These are phyloP conservation scores for Trichoderma atroviride DNA, from an alignment of 2,329 filamentous ascomycete species.

Conservation along the genomic window DNA sequence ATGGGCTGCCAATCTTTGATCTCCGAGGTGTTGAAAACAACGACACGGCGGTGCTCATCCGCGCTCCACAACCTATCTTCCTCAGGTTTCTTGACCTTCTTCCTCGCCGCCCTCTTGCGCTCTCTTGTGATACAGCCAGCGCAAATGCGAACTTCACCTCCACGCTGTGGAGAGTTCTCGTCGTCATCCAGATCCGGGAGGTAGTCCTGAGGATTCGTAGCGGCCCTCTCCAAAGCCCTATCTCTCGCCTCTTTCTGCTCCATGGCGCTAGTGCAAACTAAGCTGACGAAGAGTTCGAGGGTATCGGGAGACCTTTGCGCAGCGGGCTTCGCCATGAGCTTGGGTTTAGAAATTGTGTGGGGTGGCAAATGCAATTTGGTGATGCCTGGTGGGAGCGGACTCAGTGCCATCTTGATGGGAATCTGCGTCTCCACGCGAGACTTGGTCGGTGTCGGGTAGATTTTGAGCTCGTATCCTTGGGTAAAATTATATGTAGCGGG, in stretches of 20 bases:
- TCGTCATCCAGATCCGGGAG: conserved; percentile 55
- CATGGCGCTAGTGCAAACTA: conserved; percentile 94
- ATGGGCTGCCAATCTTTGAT: conserved; percentile 79
- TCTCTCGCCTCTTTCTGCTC: conserved; percentile 66
- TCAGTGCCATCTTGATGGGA: conserved; percentile 78
- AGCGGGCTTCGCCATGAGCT: conserved; percentile 75
- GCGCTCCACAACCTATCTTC: conserved; percentile 86
- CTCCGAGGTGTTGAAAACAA: conserved; percentile 90
- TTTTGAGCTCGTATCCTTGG: conserved; percentile 52
- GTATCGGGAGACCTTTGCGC: conserved; percentile 70
- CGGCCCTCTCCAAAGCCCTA: conserved; percentile 65
- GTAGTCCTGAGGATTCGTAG: conserved; percentile 44
- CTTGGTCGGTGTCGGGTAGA: conserved; percentile 72
- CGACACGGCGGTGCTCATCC: conserved; percentile 77
- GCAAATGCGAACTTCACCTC: conserved; percentile 93
- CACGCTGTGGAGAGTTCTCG: conserved; percentile 75
- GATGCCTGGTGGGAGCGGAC: conserved; percentile 72
- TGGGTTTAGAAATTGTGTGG: conserved; percentile 92
- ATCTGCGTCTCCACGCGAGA: conserved; percentile 97
- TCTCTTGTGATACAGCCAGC: conserved; percentile 88
- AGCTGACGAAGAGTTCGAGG: conserved; percentile 75
- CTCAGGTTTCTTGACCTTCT: conserved; percentile 90
- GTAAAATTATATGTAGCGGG: conserved; percentile 37
- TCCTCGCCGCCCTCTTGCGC: conserved; percentile 84
- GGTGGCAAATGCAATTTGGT: conserved; percentile 83